These are phyloP conservation scores for Verticillium albo-atrum DNA, from an alignment of 2,329 filamentous ascomycete species.

Conservation along the genomic window DNA sequence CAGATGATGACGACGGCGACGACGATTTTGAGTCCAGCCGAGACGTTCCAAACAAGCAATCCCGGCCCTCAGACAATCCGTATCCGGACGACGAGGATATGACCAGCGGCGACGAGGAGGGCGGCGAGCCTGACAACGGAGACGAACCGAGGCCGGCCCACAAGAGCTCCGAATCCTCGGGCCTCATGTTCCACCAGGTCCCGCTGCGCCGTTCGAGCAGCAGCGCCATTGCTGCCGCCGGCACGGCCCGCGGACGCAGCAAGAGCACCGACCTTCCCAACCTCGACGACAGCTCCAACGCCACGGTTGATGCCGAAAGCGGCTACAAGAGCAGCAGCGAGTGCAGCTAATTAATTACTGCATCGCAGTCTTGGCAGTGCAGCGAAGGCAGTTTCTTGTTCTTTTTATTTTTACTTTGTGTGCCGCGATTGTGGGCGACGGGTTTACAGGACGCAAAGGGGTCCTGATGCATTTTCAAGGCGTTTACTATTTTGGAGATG, in stretches of 20 bases:
- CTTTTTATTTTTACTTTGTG: neutral
- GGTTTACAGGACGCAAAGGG: no score
- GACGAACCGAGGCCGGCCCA: conserved; percentile 6
- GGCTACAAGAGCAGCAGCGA: conserved; percentile 31
- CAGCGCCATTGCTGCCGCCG: conserved; percentile 27
- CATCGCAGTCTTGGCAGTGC: neutral
- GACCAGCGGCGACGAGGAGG: conserved; percentile 31
- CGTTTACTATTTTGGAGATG: neutral
- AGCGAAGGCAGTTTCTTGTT: no score
- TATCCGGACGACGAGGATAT: conserved; percentile 35
- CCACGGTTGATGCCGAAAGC: conserved; percentile 34
- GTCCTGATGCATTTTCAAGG: neutral
- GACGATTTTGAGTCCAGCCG: conserved; percentile 23
- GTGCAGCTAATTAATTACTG: conserved; percentile 12
- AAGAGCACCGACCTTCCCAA: conserved; percentile 22
- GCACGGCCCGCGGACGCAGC: conserved; percentile 22
- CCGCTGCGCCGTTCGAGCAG: conserved; percentile 13
- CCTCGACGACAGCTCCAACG: conserved; percentile 30
- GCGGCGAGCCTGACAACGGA: conserved; percentile 15
- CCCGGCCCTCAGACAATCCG: conserved; percentile 31
- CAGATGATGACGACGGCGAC: conserved; percentile 25
- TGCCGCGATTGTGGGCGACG: no score
- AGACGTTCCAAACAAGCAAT: conserved; percentile 26
- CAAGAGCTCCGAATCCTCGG: conserved; percentile 5
- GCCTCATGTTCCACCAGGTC: conserved; percentile 14